These are phyloP conservation scores for Mollisiaceae sp. DNA, from an alignment of 2,329 filamentous ascomycete genomes.

Conservation along the genomic window DNA sequence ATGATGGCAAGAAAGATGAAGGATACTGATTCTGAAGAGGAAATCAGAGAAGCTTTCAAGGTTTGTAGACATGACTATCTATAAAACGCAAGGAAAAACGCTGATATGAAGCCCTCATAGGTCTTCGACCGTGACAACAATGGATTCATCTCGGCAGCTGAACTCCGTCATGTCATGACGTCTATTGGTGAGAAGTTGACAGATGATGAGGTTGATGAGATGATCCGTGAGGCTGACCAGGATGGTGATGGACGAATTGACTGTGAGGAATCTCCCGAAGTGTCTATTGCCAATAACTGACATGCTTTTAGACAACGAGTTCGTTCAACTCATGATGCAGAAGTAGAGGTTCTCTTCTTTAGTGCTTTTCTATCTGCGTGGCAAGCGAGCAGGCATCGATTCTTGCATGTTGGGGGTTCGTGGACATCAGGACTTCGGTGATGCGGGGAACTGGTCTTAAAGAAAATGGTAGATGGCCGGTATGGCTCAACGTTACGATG, in stretches of 20 bases:
- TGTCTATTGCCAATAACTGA: slow-evolving; percentile 37
- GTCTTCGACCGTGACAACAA: slow-evolving; percentile 91
- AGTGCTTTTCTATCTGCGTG: slow-evolving; percentile 21
- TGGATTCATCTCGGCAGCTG: slow-evolving; percentile 87
- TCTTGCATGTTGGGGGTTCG: slow-evolving; percentile 25
- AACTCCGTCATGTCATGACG: slow-evolving; percentile 90
- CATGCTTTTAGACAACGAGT: slow-evolving; percentile 75
- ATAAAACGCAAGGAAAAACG: neutral
- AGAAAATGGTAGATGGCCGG: slow-evolving; percentile 25
- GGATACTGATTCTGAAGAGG: slow-evolving; percentile 89
- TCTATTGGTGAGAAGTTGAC: slow-evolving; percentile 91
- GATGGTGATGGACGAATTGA: slow-evolving; percentile 88
- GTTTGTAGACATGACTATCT: slow-evolving; percentile 47
- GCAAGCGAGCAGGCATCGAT: slow-evolving; percentile 28
- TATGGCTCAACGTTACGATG: slow-evolving; percentile 32
- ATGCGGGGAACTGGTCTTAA: slow-evolving; percentile 18
- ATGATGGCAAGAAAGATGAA: slow-evolving; percentile 98
- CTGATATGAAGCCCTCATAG: slow-evolving; percentile 45
- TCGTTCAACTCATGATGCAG: slow-evolving; percentile 95
- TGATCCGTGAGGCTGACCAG: slow-evolving; percentile 91
- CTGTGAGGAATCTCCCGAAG: slow-evolving; percentile 61
- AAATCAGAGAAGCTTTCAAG: slow-evolving; percentile 90
- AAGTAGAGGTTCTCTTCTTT: slow-evolving; percentile 60
- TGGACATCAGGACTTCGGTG: slow-evolving; percentile 23
- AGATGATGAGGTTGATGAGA: slow-evolving; percentile 89